Conservation (phyloP, 768 basidiomycete species). For the Rhizopogon vesiculosus region DNA sequence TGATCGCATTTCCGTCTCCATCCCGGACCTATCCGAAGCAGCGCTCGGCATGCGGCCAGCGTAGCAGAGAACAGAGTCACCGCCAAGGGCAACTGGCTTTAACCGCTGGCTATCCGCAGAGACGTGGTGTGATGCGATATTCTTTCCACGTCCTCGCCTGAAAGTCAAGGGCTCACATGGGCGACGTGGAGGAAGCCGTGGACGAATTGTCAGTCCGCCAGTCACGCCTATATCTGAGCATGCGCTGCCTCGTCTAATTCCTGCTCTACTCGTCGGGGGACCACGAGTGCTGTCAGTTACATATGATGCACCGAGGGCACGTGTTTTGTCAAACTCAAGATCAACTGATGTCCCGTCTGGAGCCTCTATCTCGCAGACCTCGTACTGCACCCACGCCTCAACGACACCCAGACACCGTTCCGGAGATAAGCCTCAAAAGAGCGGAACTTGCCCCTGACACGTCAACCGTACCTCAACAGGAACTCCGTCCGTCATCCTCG, state of each 20-base stretch:
- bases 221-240: slow-evolving; percentile 33
- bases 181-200: slow-evolving; percentile 12
- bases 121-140: slow-evolving; percentile 77
- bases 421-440: neutral
- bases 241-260: slow-evolving; percentile 6
- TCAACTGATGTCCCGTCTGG: slow-evolving; percentile 16
- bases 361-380: slow-evolving; percentile 3
- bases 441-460: neutral
- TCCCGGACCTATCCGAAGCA: slow-evolving; percentile 52
- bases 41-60: slow-evolving; percentile 5
- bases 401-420: neutral
- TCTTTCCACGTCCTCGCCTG: slow-evolving; percentile 74
- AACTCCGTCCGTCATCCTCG: slow-evolving; percentile 54
- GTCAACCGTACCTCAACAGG: slow-evolving; percentile 32
- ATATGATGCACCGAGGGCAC: neutral
- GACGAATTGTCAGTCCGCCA: slow-evolving; percentile 46
- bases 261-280: slow-evolving; percentile 5
- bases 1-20: slow-evolving; percentile 61
- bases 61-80: slow-evolving; percentile 15
- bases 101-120: slow-evolving; percentile 71
- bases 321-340: slow-evolving; percentile 13
- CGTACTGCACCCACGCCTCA: neutral
- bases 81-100: slow-evolving; percentile 28
- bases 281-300: slow-evolving; percentile 19
- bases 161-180: slow-evolving; percentile 38